These are phyloP conservation scores for Vanilla planifolia DNA, from an alignment of 106 monocot genomes.

Conservation along the genomic window DNA sequence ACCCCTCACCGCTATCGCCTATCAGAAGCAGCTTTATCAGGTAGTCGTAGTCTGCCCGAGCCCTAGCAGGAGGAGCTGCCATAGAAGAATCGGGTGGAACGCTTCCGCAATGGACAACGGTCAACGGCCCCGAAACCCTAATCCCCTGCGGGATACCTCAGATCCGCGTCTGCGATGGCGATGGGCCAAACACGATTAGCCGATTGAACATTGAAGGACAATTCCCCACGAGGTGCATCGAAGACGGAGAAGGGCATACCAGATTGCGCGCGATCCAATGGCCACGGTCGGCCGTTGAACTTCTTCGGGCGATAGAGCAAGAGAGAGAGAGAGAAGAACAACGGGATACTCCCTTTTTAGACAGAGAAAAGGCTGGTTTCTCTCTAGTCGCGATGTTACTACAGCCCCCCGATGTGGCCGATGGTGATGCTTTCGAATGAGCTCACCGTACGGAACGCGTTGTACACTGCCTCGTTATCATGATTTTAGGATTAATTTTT, in stretches of 20 bases:
- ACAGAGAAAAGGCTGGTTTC: too few relatives aligned
- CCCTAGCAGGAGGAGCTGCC: slow-evolving; percentile 43
- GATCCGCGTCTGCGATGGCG: not conserved
- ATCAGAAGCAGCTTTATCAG: slow-evolving; percentile 51
- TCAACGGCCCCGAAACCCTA: not conserved
- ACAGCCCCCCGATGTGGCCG: too few relatives aligned
- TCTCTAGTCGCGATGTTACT: too few relatives aligned
- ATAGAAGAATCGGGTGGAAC: slow-evolving; percentile 9
- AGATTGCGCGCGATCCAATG: not conserved
- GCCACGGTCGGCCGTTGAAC: slow-evolving; percentile 1
- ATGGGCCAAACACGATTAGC: not conserved
- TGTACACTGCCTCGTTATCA: too few relatives aligned
- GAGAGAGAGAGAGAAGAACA: not conserved
- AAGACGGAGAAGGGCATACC: not conserved
- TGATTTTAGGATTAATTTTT: too few relatives aligned
- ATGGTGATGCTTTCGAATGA: too few relatives aligned
- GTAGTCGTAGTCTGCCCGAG: slow-evolving; percentile 52
- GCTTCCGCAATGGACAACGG: not conserved
- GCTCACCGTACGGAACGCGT: too few relatives aligned
- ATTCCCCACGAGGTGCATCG: not conserved
- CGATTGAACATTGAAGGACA: not conserved
- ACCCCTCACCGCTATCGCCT: slow-evolving; percentile 49
- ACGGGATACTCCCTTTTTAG: too few relatives aligned
- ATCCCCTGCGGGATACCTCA: slow-evolving; percentile 1
- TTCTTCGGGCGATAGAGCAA: not conserved